Evolutionary conservation across 169 alveolate species (phyloP).

Genomic region (Neospora caninum): DNA sequence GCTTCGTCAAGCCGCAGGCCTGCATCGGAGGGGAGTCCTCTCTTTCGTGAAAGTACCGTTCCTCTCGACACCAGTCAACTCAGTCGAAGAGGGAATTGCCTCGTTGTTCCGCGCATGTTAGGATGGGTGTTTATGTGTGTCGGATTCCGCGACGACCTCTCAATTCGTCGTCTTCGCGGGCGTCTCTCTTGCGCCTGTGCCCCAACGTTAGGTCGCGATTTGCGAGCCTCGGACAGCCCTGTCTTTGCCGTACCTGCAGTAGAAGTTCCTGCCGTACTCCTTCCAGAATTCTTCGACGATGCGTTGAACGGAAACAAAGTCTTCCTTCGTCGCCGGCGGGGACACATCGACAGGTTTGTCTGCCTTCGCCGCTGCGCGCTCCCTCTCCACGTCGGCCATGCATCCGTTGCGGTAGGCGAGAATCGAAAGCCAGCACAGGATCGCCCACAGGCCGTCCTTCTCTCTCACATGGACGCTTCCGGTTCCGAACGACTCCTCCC

Average conservation of each 20-base stretch:
- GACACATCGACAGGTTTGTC: not conserved
- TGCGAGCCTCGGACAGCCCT: too few relatives aligned
- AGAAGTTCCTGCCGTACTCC: constrained; percentile 93
- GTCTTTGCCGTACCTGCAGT: constrained; percentile 86
- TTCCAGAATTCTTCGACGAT: constrained; percentile 91
- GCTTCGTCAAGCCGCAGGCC: too few relatives aligned
- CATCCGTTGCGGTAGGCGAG: constrained; percentile 85
- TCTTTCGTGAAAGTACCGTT: too few relatives aligned
- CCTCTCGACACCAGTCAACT: too few relatives aligned
- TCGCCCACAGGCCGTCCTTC: constrained; percentile 98
- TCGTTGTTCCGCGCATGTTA: too few relatives aligned
- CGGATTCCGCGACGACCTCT: too few relatives aligned
- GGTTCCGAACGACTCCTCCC: constrained; percentile 97
- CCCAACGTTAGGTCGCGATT: too few relatives aligned
- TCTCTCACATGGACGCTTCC: constrained; percentile 94
- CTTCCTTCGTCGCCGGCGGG: constrained; percentile 36
- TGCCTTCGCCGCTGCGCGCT: not conserved
- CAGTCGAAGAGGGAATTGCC: too few relatives aligned
- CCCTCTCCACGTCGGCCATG: constrained; percentile 31
- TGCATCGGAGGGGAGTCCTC: too few relatives aligned
- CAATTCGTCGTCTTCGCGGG: too few relatives aligned
- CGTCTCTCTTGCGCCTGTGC: too few relatives aligned
- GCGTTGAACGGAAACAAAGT: constrained; percentile 86
- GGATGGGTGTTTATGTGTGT: too few relatives aligned
- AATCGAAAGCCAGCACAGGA: constrained; percentile 93